Conservation (phyloP, 1,284 basidiomycete species). For the Sanghuangporus sanghuang region DNA sequence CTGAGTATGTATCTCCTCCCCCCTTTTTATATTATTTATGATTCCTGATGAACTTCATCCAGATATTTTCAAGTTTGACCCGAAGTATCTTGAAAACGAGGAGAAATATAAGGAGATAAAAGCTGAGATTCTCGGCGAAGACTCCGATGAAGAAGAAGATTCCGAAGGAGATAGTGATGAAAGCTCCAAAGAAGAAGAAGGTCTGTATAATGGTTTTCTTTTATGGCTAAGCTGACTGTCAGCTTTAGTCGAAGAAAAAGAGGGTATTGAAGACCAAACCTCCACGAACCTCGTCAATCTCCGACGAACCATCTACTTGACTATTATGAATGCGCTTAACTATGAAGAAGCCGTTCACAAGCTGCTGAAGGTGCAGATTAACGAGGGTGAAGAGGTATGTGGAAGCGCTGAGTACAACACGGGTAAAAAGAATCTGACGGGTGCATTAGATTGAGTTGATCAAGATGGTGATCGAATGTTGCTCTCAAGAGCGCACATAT, state of each 20-base stretch:
- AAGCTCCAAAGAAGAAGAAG: slow-evolving; percentile 52
- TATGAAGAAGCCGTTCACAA: slow-evolving; percentile 99
- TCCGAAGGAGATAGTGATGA: slow-evolving; percentile 59
- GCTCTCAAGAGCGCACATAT: slow-evolving; percentile 97
- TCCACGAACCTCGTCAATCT: slow-evolving; percentile 96
- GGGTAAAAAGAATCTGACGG: neutral
- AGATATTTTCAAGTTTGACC: slow-evolving; percentile 97
- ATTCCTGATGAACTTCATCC: slow-evolving; percentile 2
- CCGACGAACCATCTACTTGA: slow-evolving; percentile 91
- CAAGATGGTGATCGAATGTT: slow-evolving; percentile 99
- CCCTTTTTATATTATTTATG: neutral
- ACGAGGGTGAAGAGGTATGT: slow-evolving; percentile 85
- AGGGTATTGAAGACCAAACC: slow-evolving; percentile 92
- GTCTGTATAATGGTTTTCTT: slow-evolving; percentile 25
- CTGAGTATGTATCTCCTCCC: slow-evolving; percentile 61
- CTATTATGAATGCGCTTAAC: slow-evolving; percentile 97
- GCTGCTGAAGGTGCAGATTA: slow-evolving; percentile 87
- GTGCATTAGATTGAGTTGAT: slow-evolving; percentile 77
- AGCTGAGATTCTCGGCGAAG: slow-evolving; percentile 89
- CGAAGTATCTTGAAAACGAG: slow-evolving; percentile 87
- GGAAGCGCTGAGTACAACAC: neutral
- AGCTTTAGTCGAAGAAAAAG: slow-evolving; percentile 58
- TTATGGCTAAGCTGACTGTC: slow-evolving; percentile 11
- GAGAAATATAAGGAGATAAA: slow-evolving; percentile 92
- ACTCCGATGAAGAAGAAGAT: slow-evolving; percentile 71